Conservation (phyloP, 2,329 filamentous ascomycete genomes). For the Diaporthe citrichinensis region DNA sequence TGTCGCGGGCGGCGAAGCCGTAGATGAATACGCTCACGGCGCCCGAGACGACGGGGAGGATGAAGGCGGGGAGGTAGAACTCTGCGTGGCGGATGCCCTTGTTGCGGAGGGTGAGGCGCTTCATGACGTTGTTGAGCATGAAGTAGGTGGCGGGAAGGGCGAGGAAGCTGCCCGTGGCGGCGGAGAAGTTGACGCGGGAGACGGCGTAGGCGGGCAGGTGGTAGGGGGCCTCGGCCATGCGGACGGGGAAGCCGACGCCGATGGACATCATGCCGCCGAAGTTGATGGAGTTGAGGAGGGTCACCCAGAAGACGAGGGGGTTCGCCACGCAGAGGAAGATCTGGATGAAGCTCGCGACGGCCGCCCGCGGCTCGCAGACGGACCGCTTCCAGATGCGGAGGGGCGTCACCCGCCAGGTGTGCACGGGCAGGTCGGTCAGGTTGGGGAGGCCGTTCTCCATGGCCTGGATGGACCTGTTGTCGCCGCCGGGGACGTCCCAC, state of each 20-base stretch:
- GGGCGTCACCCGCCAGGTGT: conserved; percentile 34
- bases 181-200: conserved; percentile 41
- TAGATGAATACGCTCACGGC: conserved; percentile 44
- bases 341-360: conserved; percentile 44
- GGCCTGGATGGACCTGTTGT: conserved; percentile 3
- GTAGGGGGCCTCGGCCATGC: conserved; percentile 43
- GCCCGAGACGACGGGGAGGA: conserved; percentile 44
- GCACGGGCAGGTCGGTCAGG: conserved; percentile 20
- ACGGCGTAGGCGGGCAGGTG: conserved; percentile 33
- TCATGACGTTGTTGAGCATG: conserved; percentile 44
- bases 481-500: conserved; percentile 45
- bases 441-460: conserved; percentile 37
- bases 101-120: conserved; percentile 45
- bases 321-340: conserved; percentile 47
- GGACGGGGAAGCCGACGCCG: conserved; percentile 43
- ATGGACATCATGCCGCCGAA: conserved; percentile 46
- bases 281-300: conserved; percentile 46
- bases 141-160: conserved; percentile 41
- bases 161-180: conserved; percentile 42
- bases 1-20: conserved; percentile 39
- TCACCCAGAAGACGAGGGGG: conserved; percentile 48
- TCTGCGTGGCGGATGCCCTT: conserved; percentile 47
- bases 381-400: conserved; percentile 35
- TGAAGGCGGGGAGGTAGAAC: conserved; percentile 46
- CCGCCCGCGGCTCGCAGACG: conserved; percentile 40